Evolutionary conservation across 495 filamentous ascomycete species (phyloP), one percentile per base, ranked within the genome.

Genomic region (Tuber borchii): DNA sequence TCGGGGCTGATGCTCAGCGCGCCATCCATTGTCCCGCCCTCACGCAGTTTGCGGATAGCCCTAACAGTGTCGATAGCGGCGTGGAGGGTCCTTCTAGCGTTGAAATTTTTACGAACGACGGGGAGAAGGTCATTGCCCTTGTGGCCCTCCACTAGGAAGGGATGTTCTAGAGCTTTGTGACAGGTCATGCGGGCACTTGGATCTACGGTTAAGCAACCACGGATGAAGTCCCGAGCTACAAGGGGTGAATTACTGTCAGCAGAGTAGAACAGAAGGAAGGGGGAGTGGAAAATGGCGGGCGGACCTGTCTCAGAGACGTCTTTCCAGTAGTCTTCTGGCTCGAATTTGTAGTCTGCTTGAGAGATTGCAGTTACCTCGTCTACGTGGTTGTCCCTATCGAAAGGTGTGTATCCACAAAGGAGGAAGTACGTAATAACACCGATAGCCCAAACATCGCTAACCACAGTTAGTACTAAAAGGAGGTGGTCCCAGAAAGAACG

Each of bases 331-430:
- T 98, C 95, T 72, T 92, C 84, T 8, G 95, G 95, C n/a, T 92
- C 94, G 85, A 98, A 99, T 83, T 88, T 90, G 86, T 98, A 99
- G 86, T 98, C 94, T 43, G 96, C 95, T 72, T 93, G 90, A 56
- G 98, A 88, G 84, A 99, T 99, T 75, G 96, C 95, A 86, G 98
- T 94, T 94, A 99, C 97, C 87, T 99, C 95, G 85, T 99, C 95
- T 79, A 97, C 90, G 84, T 99, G 97, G 71, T 90, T 93, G 84
- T 99, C 95, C 34, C 96, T 92, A 86, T 99, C 95, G 83, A 99
- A 99, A 73, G 96, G 95, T 19, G 96, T 98, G 85, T 97, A 98
- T 76, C 95, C 95, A 85, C 95, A 99, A 73, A 99, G 90, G 22
- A 99, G 87, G 87, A 99, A 99, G 85, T 98, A 99, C 20, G 92